Evolutionary conservation across 257 asterid species (phyloP), one percentile per base, ranked within the genome.

Genomic region (Nicotiana tomentosiformis): DNA sequence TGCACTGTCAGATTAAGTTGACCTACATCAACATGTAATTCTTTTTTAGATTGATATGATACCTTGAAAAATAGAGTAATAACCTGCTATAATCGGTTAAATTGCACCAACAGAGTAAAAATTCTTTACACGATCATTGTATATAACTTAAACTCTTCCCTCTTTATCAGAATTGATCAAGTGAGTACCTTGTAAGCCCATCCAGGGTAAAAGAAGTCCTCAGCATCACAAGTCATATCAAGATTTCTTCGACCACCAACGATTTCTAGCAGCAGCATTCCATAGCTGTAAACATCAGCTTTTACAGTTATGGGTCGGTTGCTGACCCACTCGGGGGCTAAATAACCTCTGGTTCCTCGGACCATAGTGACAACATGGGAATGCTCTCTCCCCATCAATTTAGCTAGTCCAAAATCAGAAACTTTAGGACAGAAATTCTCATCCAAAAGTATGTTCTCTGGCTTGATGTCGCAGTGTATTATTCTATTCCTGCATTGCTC

Each of bases 321-420:
- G 89, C 97, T 93, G 61, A 95, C 89, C 98, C 98, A 95, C 77
- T 93, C 97, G 0, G 98, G 98, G 43, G 98, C 98, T 82, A 95
- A 43, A 86, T 95, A 93, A 9, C 98, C 98, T 82, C 98, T 83
- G 76, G 98, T 95, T 60, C 98, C 97, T 83, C 98, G 87, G 66
- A 93, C 83, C 98, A 93, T 93, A 3, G 98, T 93, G 46, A 95
- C 92, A 37, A 93, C 95, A 5, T 84, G 98, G 1, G 98, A 95
- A 60, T 92, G 97, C 84, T 95, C 98, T 86, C 97, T 89, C n/a
- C 97, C 98, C 98, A 95, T 93, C 90, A 95, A 23, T 80, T 95
- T 95, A 12, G 98, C 98, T 15, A 95, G 94, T 33, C 98, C 98
- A 29, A 95, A 95, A 89, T 95, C 98, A 2, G 98, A 93, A 77